phyloP scores from a whole-genome alignment of 2,329 filamentous ascomycete genomes.

The Fusarium nygamai region DNA sequence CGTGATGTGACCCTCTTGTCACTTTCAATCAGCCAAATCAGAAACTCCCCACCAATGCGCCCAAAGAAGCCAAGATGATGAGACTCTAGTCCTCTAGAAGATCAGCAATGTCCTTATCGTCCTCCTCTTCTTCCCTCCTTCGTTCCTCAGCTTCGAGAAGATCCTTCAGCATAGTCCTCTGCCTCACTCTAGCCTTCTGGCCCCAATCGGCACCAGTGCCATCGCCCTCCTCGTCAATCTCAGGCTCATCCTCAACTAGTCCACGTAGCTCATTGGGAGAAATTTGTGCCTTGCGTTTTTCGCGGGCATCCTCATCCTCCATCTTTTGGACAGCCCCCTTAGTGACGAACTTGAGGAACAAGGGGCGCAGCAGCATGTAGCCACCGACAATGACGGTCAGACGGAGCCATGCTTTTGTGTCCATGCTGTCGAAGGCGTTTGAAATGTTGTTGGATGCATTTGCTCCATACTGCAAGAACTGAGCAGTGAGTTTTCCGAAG shows the following conservation, averaged over 20 bases:
- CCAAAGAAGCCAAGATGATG: background rate
- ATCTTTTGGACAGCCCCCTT: conserved; percentile 71
- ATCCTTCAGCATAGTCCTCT: conserved; percentile 73
- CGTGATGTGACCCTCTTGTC: background rate
- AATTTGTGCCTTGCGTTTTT: conserved; percentile 67
- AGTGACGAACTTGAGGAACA: conserved; percentile 74
- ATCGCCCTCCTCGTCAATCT: conserved; percentile 57
- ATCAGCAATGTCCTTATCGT: conserved; percentile 80
- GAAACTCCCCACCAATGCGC: conserved; percentile 1
- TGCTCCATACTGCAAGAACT: conserved; percentile 49
- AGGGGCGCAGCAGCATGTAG: conserved; percentile 79
- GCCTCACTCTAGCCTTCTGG: conserved; percentile 74
- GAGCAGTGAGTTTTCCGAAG: conserved; percentile 47
- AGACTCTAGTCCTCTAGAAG: conserved; percentile 65
- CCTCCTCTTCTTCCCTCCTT: conserved; percentile 69
- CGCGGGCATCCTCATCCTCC: conserved; percentile 63
- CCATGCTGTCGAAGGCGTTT: conserved; percentile 61
- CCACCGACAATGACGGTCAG: conserved; percentile 76
- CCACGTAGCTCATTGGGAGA: conserved; percentile 73
- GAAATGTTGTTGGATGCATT: conserved; percentile 60
- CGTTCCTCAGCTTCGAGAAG: conserved; percentile 71
- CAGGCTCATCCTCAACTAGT: conserved; percentile 62
- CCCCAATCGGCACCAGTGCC: conserved; percentile 70
- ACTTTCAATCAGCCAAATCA: background rate
- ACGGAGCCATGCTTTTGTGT: conserved; percentile 69